phyloP scores from a whole-genome alignment of 2,329 filamentous ascomycete species.

The Erysiphe pulchra region DNA sequence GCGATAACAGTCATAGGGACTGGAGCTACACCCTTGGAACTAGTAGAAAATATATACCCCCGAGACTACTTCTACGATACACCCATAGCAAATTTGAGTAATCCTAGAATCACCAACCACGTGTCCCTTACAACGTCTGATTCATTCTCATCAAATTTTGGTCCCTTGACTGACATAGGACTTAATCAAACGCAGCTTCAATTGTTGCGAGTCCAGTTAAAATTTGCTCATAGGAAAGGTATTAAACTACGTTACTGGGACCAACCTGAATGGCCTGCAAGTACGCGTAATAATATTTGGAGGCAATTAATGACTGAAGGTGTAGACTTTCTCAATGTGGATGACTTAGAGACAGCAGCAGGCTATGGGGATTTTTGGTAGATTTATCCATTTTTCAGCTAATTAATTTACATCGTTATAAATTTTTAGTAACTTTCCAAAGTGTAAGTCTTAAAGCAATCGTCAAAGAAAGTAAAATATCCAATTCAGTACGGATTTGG shows the following conservation, averaged over 20 bases:
- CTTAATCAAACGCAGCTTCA: conserved; percentile 20
- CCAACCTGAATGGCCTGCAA: conserved; percentile 28
- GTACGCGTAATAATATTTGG: conserved; percentile 28
- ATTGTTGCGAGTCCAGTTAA: conserved; percentile 19
- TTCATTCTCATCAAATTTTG: conserved; percentile 25
- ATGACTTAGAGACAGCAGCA: conserved; percentile 21
- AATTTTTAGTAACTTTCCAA: too few relatives aligned
- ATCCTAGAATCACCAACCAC: conserved; percentile 2
- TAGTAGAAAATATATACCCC: conserved; percentile 19
- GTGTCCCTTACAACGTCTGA: conserved; percentile 10
- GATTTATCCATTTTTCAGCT: not conserved
- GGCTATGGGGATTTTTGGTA: conserved; percentile 6
- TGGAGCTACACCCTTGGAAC: conserved; percentile 19
- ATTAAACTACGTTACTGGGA: conserved; percentile 31
- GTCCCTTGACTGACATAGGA: conserved; percentile 19
- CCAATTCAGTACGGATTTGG: too few relatives aligned
- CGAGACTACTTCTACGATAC: conserved; percentile 35
- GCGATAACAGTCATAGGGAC: conserved; percentile 12
- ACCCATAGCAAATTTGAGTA: conserved; percentile 9
- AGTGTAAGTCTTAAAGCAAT: too few relatives aligned
- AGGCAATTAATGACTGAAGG: conserved; percentile 24
- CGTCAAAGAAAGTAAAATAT: too few relatives aligned
- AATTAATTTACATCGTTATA: too few relatives aligned
- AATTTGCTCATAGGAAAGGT: conserved; percentile 21
- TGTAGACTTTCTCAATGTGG: conserved; percentile 32